These are phyloP conservation scores for Fusarium chlamydosporum DNA, from an alignment of 2,329 filamentous ascomycete species.

Conservation along the genomic window DNA sequence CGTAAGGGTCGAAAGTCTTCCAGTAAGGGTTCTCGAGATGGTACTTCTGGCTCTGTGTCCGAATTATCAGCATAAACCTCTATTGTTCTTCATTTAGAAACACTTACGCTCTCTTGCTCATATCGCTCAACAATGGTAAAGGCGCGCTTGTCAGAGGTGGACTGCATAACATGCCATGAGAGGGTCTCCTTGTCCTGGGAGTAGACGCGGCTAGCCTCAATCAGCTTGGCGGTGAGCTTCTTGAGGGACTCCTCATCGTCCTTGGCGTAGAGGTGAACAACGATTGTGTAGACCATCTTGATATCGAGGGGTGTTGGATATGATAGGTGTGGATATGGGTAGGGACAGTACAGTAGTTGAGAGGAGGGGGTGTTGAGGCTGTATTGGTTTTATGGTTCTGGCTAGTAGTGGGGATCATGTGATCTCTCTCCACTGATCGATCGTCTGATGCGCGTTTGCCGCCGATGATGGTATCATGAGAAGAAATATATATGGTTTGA, in stretches of 20 bases:
- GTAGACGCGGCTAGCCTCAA: conserved; percentile 81
- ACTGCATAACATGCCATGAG: conserved; percentile 84
- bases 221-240: conserved; percentile 78
- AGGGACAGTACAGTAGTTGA: conserved; percentile 12
- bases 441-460: conserved; percentile 24
- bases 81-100: neutral
- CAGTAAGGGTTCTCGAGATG: conserved; percentile 79
- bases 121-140: conserved; percentile 85
- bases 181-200: conserved; percentile 78
- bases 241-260: conserved; percentile 72
- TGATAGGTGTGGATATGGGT: neutral
- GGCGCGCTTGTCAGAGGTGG: conserved; percentile 74
- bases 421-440: conserved; percentile 38
- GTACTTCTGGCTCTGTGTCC: conserved; percentile 68
- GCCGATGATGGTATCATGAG: neutral
- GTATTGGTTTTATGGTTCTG: conserved; percentile 35
- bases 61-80: conserved; percentile 11
- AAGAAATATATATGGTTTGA: neutral
- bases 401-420: conserved; percentile 34
- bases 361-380: conserved; percentile 26
- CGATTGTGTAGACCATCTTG: conserved; percentile 76
- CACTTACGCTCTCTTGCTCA: conserved; percentile 72
- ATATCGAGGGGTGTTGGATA: conserved; percentile 4
- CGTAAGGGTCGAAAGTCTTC: conserved; percentile 82
- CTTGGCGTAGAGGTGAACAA: conserved; percentile 79